phyloP scores from a whole-genome alignment of 2,329 filamentous ascomycete species.

The Magnaporthiopsis incrustans region DNA sequence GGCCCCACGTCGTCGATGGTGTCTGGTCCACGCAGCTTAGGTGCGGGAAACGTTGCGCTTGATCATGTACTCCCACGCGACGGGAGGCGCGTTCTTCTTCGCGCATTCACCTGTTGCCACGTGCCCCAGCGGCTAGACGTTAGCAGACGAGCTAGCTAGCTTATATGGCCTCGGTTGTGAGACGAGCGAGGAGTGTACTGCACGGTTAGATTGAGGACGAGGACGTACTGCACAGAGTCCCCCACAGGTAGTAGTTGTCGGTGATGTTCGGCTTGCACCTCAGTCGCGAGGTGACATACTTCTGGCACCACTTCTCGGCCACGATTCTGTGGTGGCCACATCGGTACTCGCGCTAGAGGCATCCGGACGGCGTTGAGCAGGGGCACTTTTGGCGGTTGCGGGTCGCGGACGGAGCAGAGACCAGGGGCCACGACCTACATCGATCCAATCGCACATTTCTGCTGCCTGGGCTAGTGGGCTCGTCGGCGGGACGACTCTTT shows the following conservation, averaged over 20 bases:
- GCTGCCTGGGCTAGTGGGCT: not conserved
- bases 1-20: not conserved
- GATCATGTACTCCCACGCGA: not conserved
- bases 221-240: not conserved
- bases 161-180: too few species aligned
- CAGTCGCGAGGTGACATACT: not conserved
- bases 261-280: not conserved
- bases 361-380: not conserved
- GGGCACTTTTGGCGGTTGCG: not conserved
- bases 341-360: not conserved
- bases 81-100: not conserved
- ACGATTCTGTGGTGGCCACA: not conserved
- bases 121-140: not conserved
- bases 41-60: not conserved
- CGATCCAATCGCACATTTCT: not conserved
- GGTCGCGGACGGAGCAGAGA: not conserved
- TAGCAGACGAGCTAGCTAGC: not conserved
- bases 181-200: not conserved
- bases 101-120: not conserved
- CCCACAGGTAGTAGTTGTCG: not conserved
- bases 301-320: not conserved
- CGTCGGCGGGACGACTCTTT: not conserved
- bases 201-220: not conserved
- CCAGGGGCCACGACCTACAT: not conserved
- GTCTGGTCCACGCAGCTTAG: not conserved